phyloP scores from a whole-genome alignment of 306 rosid species.

The Lagenaria siceraria region DNA sequence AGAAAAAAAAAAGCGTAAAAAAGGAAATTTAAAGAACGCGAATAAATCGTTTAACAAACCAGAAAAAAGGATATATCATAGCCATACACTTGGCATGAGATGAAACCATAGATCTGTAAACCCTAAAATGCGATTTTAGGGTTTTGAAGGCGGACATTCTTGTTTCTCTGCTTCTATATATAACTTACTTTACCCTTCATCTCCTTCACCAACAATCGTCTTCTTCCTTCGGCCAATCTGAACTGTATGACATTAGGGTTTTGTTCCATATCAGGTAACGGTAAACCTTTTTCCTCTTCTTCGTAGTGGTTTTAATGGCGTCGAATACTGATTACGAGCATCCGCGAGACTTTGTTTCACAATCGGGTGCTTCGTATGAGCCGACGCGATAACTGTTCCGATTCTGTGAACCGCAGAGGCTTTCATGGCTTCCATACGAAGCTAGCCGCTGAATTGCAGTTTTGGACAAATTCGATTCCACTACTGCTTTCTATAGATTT shows the following conservation, averaged over 20 bases:
- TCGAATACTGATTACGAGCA: constrained; percentile 3
- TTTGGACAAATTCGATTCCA: background rate
- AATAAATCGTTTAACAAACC: too few relatives aligned
- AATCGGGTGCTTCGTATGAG: background rate
- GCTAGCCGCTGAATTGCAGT: background rate
- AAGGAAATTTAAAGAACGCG: too few relatives aligned
- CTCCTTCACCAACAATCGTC: background rate
- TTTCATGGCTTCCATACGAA: background rate
- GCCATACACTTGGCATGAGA: background rate
- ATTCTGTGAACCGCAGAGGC: constrained; percentile 1
- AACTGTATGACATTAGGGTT: background rate
- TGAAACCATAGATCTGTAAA: background rate
- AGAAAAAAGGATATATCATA: too few relatives aligned
- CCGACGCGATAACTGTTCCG: background rate
- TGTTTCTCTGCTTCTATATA: background rate
- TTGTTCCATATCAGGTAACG: background rate
- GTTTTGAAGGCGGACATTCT: background rate
- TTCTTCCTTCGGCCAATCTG: background rate
- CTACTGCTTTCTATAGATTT: background rate
- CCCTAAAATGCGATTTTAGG: background rate
- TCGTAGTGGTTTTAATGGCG: background rate
- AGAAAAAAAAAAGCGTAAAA: too few relatives aligned
- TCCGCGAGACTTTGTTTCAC: background rate
- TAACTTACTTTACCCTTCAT: background rate
- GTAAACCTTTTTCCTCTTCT: background rate